These are phyloP conservation scores for Pichia cephalocereana DNA, from an alignment of 805 yeast genomes.

Conservation along the genomic window DNA sequence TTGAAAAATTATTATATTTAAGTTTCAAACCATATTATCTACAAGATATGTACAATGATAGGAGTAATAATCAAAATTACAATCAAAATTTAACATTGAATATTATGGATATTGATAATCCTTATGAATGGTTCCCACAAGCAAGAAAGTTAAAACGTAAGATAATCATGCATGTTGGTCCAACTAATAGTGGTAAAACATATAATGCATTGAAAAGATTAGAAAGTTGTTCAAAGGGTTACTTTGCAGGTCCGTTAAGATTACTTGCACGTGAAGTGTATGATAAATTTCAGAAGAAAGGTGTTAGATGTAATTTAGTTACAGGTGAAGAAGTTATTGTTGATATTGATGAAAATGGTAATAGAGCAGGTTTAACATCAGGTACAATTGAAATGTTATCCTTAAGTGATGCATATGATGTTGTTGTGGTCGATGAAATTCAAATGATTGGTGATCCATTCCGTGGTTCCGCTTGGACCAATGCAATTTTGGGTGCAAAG, in stretches of 20 bases:
- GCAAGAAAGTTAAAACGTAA: slow-evolving; percentile 75
- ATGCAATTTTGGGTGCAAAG: slow-evolving; percentile 75
- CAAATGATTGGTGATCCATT: slow-evolving; percentile 80
- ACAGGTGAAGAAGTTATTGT: slow-evolving; percentile 94
- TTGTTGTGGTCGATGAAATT: slow-evolving; percentile 89
- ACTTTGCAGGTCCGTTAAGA: slow-evolving; percentile 91
- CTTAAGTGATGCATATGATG: slow-evolving; percentile 57
- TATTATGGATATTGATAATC: slow-evolving; percentile 42
- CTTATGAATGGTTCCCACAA: slow-evolving; percentile 75
- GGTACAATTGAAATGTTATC: slow-evolving; percentile 95
- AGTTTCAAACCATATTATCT: slow-evolving; percentile 23
- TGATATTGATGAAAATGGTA: slow-evolving; percentile 59
- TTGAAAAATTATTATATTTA: slow-evolving; percentile 23
- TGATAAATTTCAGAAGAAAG: slow-evolving; percentile 63
- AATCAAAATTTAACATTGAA: slow-evolving; percentile 27
- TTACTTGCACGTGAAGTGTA: slow-evolving; percentile 85
- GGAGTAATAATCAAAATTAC: slow-evolving; percentile 24
- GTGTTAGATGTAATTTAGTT: slow-evolving; percentile 66
- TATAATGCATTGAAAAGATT: slow-evolving; percentile 68
- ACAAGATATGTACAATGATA: slow-evolving; percentile 21
- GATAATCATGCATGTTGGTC: slow-evolving; percentile 91
- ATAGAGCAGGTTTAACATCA: slow-evolving; percentile 64
- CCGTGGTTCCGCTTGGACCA: slow-evolving; percentile 94
- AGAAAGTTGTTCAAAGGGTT: slow-evolving; percentile 60
- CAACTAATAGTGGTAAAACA: slow-evolving; percentile 95